phyloP scores from a whole-genome alignment of 164 flowering plant genomes.

The Chloranthus sessilifolius region DNA sequence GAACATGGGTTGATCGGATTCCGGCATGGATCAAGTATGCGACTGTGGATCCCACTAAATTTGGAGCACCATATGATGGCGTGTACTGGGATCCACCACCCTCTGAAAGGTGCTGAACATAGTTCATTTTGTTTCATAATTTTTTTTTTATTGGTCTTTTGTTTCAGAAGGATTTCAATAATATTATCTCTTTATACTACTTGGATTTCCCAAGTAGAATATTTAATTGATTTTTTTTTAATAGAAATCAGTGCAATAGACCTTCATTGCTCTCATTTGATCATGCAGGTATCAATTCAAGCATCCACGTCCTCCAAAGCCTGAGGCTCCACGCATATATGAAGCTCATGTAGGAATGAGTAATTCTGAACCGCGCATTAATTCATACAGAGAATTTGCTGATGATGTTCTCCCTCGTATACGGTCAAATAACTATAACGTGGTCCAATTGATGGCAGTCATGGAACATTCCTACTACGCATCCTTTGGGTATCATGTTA shows the following conservation, averaged over 20 bases:
- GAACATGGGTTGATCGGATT: slow-evolving; percentile 87
- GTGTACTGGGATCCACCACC: slow-evolving; percentile 89
- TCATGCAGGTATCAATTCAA: slow-evolving; percentile 73
- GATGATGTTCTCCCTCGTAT: slow-evolving; percentile 88
- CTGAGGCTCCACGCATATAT: slow-evolving; percentile 76
- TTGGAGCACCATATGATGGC: slow-evolving; percentile 97
- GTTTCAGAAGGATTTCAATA: no score
- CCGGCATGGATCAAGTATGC: slow-evolving; percentile 98
- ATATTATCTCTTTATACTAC: no score
- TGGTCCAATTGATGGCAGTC: slow-evolving; percentile 93
- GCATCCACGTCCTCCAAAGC: slow-evolving; percentile 80
- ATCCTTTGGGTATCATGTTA: slow-evolving; percentile 94
- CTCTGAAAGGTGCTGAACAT: slow-evolving; percentile 66
- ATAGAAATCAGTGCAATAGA: no score
- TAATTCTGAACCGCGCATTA: slow-evolving; percentile 70
- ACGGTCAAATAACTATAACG: slow-evolving; percentile 72
- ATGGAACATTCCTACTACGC: slow-evolving; percentile 99
- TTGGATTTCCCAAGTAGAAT: no score
- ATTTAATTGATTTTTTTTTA: no score
- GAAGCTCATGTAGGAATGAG: slow-evolving; percentile 99
- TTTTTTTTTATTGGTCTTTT: not conserved
- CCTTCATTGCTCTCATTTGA: slow-evolving; percentile 7
- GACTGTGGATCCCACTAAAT: slow-evolving; percentile 66
- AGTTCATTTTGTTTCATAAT: not conserved
- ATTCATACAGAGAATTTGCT: slow-evolving; percentile 89